Evolutionary conservation across 805 yeast species (phyloP), one percentile per base, ranked within the genome.

Genomic region (Vanderwaltozyma tropicalis): DNA sequence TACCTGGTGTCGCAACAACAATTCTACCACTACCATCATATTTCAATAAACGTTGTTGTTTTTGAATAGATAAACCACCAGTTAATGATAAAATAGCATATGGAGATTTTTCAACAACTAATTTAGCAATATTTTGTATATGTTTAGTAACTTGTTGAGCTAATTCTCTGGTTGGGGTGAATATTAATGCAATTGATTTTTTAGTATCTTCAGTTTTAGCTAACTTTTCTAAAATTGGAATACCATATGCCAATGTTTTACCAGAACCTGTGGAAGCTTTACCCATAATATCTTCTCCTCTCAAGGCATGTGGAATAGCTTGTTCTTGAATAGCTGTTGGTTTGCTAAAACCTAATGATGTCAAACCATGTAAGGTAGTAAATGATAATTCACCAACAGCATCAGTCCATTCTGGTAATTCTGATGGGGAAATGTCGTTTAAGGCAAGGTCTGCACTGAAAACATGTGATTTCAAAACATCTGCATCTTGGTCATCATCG

Each of bases 231-330:
- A 92, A 59, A 21, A 94, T 79, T 9, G 98, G 96, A 20, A 92
- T 74, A 32, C 96, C 96, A 58, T 85, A 92, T 0, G 98, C 99
- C 41, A 88, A 66, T 0, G 98, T 92, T 57, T 92, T 92, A 69
- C 98, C 98, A 1, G 95, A 84, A 57, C 98, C 98, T 1, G 98
- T 92, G 10, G 92, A 80, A 13, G 98, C 98, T 55, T 89, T 92
- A 39, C 98, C 98, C 46, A 92, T 78, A 4, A 92, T 74, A 61
- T 92, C 97, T 26, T 68, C 69, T 5, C 88, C 94, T 21, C 68
- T 66, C 12, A 85, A 41, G 2, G 89, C 85, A 20, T 68, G 50
- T 2, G 97, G 95, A 38, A 92, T 78, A 9, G 89, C 68, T 40
- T 65, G 63, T 42, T 67, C 69, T 61, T 92, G 98, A 52, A 92